Evolutionary conservation across 371 early-diverging fungal genomes (phyloP).

Genomic region (Mortierella sp.): DNA sequence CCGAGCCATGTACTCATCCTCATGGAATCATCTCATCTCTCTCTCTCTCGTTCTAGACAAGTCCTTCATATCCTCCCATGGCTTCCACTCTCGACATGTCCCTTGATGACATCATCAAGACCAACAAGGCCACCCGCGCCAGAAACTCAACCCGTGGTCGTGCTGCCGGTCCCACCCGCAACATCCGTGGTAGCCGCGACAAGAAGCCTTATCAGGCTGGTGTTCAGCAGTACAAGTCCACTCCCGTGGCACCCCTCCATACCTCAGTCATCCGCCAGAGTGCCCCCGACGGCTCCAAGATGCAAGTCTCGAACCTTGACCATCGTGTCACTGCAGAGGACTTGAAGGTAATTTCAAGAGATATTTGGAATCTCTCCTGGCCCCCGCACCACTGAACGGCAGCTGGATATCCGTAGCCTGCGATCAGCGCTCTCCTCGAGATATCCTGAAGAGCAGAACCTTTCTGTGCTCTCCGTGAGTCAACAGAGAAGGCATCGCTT

Average conservation of each 20-base stretch:
- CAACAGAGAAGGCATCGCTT: background rate
- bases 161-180: slow-evolving; percentile 58
- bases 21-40: too few species aligned
- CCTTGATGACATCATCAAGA: slow-evolving; percentile 75
- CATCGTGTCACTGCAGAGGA: slow-evolving; percentile 76
- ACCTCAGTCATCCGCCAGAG: slow-evolving; percentile 48
- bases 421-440: background rate
- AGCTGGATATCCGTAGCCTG: slow-evolving; percentile 7
- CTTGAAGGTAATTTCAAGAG: slow-evolving; percentile 61
- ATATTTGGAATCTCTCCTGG: slow-evolving; percentile 9
- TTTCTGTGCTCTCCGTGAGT: background rate
- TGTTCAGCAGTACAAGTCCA: slow-evolving; percentile 56
- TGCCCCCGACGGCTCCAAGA: slow-evolving; percentile 64
- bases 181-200: slow-evolving; percentile 57
- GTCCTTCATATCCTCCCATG: background rate
- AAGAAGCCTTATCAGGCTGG: slow-evolving; percentile 53
- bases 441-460: background rate
- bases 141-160: slow-evolving; percentile 40
- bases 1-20: too few species aligned
- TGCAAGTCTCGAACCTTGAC: slow-evolving; percentile 80
- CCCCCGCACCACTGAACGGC: background rate
- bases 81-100: slow-evolving; percentile 68
- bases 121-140: slow-evolving; percentile 53
- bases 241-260: slow-evolving; percentile 47
- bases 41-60: too few species aligned